Conservation (phyloP, 164 flowering plant genomes). For the Santalum album region DNA sequence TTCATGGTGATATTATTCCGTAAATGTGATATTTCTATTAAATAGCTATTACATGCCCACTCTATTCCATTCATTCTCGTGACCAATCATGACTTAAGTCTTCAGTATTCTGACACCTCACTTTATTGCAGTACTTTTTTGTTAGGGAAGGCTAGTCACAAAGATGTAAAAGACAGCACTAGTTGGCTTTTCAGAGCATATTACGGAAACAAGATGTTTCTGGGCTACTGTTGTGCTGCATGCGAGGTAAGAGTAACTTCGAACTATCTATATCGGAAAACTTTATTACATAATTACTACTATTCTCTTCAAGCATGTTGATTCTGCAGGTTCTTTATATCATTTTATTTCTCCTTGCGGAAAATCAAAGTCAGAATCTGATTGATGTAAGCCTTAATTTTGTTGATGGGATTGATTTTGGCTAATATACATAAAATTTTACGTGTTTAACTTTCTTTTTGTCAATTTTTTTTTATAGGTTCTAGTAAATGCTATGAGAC, state of each 20-base stretch:
- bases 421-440: background rate
- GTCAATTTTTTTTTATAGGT: slow-evolving; percentile 17
- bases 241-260: slow-evolving; percentile 62
- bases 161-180: slow-evolving; percentile 90
- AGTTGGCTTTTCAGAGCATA: slow-evolving; percentile 82
- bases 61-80: too few species aligned
- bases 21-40: too few species aligned
- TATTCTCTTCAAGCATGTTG: background rate
- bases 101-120: too few species aligned
- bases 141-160: slow-evolving; percentile 81
- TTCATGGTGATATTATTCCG: too few species aligned
- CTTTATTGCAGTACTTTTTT: slow-evolving; percentile 65
- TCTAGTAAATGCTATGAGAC: slow-evolving; percentile 17
- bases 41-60: too few species aligned
- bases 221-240: slow-evolving; percentile 87
- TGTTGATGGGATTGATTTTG: background rate
- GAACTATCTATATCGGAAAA: background rate
- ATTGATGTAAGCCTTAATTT: slow-evolving; percentile 40
- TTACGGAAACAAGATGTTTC: slow-evolving; percentile 76
- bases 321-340: slow-evolving; percentile 75
- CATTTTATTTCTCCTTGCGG: slow-evolving; percentile 56
- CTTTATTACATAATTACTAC: background rate
- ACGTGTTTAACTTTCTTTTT: background rate
- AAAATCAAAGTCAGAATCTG: slow-evolving; percentile 39
- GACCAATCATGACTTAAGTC: too few species aligned